Conservation (phyloP, 1,284 basidiomycete genomes). For the Microbotryum silenes-acaulis region DNA sequence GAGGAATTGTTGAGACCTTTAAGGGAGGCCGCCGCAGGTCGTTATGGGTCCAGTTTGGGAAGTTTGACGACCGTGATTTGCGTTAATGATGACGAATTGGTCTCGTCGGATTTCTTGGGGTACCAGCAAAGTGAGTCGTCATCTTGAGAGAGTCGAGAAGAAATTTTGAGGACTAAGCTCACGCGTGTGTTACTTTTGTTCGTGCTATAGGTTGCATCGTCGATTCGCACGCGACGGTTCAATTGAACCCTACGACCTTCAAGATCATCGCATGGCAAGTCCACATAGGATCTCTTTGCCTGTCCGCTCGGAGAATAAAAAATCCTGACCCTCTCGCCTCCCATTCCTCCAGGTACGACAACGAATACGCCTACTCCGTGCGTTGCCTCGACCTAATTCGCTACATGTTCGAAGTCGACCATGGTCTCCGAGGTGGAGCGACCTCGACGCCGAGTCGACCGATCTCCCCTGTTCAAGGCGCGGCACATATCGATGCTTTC, state of each 20-base stretch:
- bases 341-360: constrained; percentile 35
- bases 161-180: no score
- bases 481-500: no score
- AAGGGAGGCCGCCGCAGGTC: constrained; percentile 36
- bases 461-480: no score
- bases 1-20: constrained; percentile 42
- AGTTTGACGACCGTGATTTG: constrained; percentile 35
- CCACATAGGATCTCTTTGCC: background rate
- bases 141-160: no score
- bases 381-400: constrained; percentile 31
- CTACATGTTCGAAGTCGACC: constrained; percentile 39
- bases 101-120: constrained; percentile 42
- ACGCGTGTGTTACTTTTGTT: no score
- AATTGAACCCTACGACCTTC: constrained; percentile 40
- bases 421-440: background rate
- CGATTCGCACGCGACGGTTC: constrained; percentile 41
- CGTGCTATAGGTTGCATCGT: constrained; percentile 33
- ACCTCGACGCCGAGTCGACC: no score
- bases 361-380: constrained; percentile 37
- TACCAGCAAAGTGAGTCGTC: constrained; percentile 29
- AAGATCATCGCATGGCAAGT: constrained; percentile 41
- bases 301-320: no score
- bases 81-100: constrained; percentile 44
- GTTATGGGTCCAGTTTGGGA: constrained; percentile 9
- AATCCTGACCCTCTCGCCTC: background rate